Evolutionary conservation across 139 green algal species (phyloP), one percentile per base, ranked within the genome.

Genomic region (Coelastrella sp.): DNA sequence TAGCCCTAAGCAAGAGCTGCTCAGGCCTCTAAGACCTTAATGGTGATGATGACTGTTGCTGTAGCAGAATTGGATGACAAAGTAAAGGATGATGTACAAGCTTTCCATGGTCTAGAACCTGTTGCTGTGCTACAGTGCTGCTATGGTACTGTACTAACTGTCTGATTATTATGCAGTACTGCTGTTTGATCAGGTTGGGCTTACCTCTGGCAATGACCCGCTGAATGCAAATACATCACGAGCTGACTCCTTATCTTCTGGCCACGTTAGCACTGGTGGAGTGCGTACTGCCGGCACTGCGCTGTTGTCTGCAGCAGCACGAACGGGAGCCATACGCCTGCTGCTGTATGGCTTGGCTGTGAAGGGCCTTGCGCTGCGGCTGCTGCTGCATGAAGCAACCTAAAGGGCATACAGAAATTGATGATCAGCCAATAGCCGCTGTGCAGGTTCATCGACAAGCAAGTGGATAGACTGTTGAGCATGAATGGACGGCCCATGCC

Each of bases 131-230:
- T n/a, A n/a, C n/a, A n/a, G n/a, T n/a, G n/a, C n/a, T n/a, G n/a
- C n/a, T n/a, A n/a, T n/a, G n/a, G n/a, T 68, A 56, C 57, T 65
- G 19, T 68, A 17, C 79, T n/a, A n/a, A n/a, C n/a, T 57, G 8
- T 56, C 14, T 70, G 10, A 27, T 4, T 65, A 9, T 56, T 20
- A 61, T 6, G 11, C 63, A 27, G 14, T 35, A 27, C 25, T 76
- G 35, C 82, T 78, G 65, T n/a, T 60, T 60, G 24, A 24, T 12
- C 65, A 80, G 15, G 61, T 27, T 60, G 27, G 27, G 6, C 85
- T 49, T 24, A 90, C 87, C 87, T 90, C 88, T 83, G 88, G 66
- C 8, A 91, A 68, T 20, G 88, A 24, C 7, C 88, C 88, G 8
- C 12, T 11, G 49, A 87, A 81, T 25, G 88, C 78, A 61, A 91